Evolutionary conservation across 352 stramenopile species (phyloP).

Genomic region (Pythium myriotylum): DNA sequence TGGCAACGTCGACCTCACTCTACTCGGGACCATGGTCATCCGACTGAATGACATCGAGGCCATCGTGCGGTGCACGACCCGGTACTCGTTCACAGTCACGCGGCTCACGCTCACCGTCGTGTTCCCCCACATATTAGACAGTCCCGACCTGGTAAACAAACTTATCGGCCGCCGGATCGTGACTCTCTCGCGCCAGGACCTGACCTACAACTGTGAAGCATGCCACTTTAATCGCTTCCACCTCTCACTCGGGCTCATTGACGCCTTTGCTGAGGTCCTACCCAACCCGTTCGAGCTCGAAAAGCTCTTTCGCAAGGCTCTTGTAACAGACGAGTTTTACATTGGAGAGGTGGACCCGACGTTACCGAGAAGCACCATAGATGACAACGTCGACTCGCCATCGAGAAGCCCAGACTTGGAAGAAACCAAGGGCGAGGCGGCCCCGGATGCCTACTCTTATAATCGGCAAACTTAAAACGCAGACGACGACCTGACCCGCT

Average conservation of each 20-base stretch:
- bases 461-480: no score
- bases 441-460: no score
- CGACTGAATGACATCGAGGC: neutral
- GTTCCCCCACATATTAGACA: constrained; percentile 9
- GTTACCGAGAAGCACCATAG: neutral
- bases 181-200: neutral
- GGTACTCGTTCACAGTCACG: neutral
- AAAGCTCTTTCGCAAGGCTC: neutral
- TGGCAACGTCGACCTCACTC: neutral
- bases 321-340: constrained; percentile 1
- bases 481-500: no score
- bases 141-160: neutral
- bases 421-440: no score
- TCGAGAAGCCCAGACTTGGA: no score
- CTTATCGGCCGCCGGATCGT: neutral
- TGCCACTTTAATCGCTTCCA: neutral
- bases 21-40: neutral
- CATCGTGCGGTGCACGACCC: neutral
- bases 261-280: neutral
- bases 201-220: neutral
- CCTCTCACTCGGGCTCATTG: neutral
- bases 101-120: neutral
- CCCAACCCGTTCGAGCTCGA: neutral
- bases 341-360: neutral
- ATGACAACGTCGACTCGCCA: no score